Base-by-base conservation (phyloP, 768 basidiomycete species). In the Mycena polygramma region DNA sequence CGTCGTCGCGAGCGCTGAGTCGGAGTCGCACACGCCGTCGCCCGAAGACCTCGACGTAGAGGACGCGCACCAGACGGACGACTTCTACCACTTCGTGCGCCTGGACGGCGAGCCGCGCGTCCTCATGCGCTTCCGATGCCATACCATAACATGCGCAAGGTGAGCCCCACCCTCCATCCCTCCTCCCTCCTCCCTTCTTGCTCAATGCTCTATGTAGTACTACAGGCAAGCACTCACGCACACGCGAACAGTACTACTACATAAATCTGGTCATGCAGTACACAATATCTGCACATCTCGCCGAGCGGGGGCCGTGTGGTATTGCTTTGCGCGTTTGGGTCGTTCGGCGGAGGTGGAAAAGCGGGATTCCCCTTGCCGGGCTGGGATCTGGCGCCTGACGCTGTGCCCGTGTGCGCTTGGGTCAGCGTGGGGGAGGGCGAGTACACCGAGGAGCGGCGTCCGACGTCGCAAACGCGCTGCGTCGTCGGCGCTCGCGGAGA, bases 51-150 rank as follows among this genome's bases (percentile, higher is more conserved):
- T 68, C 1, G 68, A 72, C n/a, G 63, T 54, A 0, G 66, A 68
- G 17, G 57, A 64, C 19, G 55, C 41, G 24, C 65, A 59, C 41
- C 7, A 41, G 7, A 43, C 63, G 15, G 69, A n/a, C n/a, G n/a
- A n/a, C n/a, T n/a, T n/a, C n/a, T n/a, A 70, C 17, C 68, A 59
- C 36, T 57, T 73, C 37, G 59, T 73, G 36, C 69, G 72, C 52
- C 46, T 73, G 6, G 66, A 73, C 39, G 72, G 72, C 24, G 72
- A 73, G 57, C 55, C 69, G 13, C 67, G 63, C 53, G 63, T 72
- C 20, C 71, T 67, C 9, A 67, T 59, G 15, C 65, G 67, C 54
- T 68, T 41, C 35, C 63, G 59, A 57, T 72, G 59, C 66, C 67
- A 1, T 72, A 59, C 53, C 26, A 46, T 0, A 57, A 68, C 54